These are phyloP conservation scores for maize (Zea mays) DNA, from an alignment of 176 grass and related monocot genomes.

Conservation along the genomic window DNA sequence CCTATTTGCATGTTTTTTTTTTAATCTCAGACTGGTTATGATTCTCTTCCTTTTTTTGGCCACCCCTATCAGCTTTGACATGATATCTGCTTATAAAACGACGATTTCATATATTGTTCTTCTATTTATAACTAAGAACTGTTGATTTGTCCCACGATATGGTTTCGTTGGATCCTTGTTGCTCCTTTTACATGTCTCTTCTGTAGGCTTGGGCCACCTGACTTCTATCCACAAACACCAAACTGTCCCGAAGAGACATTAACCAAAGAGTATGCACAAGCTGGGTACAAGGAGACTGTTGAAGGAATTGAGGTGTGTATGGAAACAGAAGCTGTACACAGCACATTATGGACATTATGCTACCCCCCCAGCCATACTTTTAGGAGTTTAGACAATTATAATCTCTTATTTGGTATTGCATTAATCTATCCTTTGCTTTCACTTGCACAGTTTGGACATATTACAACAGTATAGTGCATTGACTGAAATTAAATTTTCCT, in stretches of 20 bases:
- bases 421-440: not conserved
- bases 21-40: not conserved
- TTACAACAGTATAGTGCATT: conserved; percentile 7
- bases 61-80: not conserved
- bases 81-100: conserved; percentile 1
- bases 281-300: conserved; percentile 96
- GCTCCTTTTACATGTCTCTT: conserved; percentile 24
- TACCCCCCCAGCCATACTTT: not conserved
- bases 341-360: not conserved
- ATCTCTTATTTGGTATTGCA: conserved; percentile 1
- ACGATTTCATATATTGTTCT: not conserved
- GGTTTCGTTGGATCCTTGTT: conserved; percentile 13
- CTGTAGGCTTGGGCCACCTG: conserved; percentile 90
- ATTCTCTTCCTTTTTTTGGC: not conserved
- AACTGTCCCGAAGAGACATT: conserved; percentile 98
- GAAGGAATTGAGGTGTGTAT: conserved; percentile 96
- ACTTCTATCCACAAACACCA: conserved; percentile 89
- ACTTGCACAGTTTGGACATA: not conserved
- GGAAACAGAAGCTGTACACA: conserved; percentile 1
- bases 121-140: not conserved
- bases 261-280: conserved; percentile 92
- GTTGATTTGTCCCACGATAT: conserved; percentile 20
- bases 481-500: conserved; percentile 30
- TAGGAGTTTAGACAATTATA: not conserved
- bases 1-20: not conserved